Evolutionary conservation across 2,329 filamentous ascomycete species (phyloP), one percentile per base, ranked within the genome.

Genomic region (Colletotrichum lupini): DNA sequence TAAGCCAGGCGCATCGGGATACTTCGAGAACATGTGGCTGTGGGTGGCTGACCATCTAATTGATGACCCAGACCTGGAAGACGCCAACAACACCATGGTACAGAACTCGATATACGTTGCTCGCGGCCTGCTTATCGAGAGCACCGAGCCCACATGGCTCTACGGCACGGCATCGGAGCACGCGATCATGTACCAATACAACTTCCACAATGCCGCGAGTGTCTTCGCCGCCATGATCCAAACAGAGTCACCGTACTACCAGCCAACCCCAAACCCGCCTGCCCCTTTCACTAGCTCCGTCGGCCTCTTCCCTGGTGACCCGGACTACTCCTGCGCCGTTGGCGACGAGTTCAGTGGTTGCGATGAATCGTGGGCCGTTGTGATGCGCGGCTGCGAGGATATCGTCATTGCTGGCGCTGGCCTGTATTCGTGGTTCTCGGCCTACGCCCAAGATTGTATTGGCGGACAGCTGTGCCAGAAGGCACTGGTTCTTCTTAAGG

Each of bases 1-100:
- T 4, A 89, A 86, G 0, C 32, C 76, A 0, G 55, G 79, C n/a
- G 81, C 81, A 24, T 89, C 86, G 22, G 89, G 88, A 4, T 87
- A 87, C 73, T 81, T 86, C 72, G 85, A 87, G 74, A 87, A 89
- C 76, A 81, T 85, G 73, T 93, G 91, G 91, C 88, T 90, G 74
- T 94, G 92, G 92, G 89, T 90, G 12, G 88, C 92, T 1, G 92
- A 94, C 78, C 92, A 94, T 85, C 92, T 76, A 49, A 74, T 79
- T 58, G 76, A 78, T 14, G 73, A 75, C 32, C 74, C 75, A 12
- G 74, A 77, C 42, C 64, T 75, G 4, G 68, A 74, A 67, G 88
- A 90, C 74, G 89, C 91, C 0, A 85, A 87, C 72, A 90, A 92
- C 76, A 84, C 92, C 70, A 93, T 90, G 68, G 66, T 61, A 16